A percentile compares a stretch with the other conserved stretches of the same genome.
Conservation (phyloP, 495 filamentous ascomycete genomes). For the Daldinia caldariorum region DNA sequence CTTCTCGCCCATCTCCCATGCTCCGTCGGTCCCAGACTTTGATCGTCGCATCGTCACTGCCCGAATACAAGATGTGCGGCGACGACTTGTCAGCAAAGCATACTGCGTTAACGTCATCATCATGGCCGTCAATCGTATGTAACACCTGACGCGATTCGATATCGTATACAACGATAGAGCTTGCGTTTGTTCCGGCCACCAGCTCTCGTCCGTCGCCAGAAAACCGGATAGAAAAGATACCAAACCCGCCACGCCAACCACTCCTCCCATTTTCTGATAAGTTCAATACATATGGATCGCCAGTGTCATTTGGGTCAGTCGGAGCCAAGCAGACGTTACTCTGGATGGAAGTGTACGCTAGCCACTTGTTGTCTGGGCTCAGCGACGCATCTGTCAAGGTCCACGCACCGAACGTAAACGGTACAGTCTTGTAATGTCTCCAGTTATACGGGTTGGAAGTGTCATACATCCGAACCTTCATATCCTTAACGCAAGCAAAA, state of each 20-base stretch:
- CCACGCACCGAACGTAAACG: constrained; percentile 88
- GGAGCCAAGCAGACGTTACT: constrained; percentile 83
- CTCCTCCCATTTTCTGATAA: constrained; percentile 63
- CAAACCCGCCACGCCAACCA: constrained; percentile 54
- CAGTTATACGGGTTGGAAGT: constrained; percentile 95
- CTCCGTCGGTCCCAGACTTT: constrained; percentile 97
- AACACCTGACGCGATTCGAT: constrained; percentile 79
- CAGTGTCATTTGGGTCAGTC: constrained; percentile 82
- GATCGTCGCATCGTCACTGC: constrained; percentile 91
- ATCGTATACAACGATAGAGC: constrained; percentile 91
- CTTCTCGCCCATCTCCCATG: constrained; percentile 86
- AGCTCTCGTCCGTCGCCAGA: constrained; percentile 92
- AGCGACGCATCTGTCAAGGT: constrained; percentile 94
- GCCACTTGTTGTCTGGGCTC: constrained; percentile 89
- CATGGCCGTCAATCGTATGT: constrained; percentile 79
- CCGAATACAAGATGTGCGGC: constrained; percentile 95
- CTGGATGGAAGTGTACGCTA: constrained; percentile 89
- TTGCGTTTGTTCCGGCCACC: constrained; percentile 83
- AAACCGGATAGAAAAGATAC: constrained; percentile 93
- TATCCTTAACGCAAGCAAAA: constrained; percentile 93
- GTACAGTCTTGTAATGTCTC: constrained; percentile 93
- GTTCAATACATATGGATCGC: constrained; percentile 80
- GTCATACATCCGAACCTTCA: constrained; percentile 95
- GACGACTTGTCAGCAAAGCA: constrained; percentile 91
- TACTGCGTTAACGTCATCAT: constrained; percentile 94